phyloP scores from a whole-genome alignment of 352 stramenopile genomes.

The Globisporangium acanthophoron region DNA sequence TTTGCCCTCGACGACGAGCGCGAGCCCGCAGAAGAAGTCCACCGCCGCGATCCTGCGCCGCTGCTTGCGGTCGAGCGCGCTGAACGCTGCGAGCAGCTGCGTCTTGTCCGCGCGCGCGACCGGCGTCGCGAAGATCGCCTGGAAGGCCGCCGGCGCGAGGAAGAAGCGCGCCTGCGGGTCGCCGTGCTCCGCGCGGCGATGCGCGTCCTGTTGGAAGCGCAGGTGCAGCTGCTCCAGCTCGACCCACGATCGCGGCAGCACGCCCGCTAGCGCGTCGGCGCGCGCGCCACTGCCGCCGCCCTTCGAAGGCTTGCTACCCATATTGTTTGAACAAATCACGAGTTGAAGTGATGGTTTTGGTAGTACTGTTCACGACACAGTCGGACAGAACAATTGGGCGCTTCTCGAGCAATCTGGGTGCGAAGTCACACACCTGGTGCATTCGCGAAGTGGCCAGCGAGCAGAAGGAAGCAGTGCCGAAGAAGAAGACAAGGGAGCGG shows the following conservation, averaged over 20 bases:
- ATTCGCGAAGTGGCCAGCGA: background rate
- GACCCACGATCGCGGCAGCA: constrained; percentile 45
- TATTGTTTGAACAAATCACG: constrained; percentile 6
- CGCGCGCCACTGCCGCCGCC: constrained; percentile 19
- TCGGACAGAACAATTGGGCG: constrained; percentile 5
- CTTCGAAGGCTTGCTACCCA: constrained; percentile 60
- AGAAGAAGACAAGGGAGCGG: no score
- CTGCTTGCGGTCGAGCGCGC: constrained; percentile 23
- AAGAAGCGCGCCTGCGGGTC: constrained; percentile 46
- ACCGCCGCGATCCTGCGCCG: constrained; percentile 27
- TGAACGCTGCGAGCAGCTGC: constrained; percentile 40
- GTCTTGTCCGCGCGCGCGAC: constrained; percentile 24
- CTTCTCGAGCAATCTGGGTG: constrained; percentile 3
- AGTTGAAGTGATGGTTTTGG: constrained; percentile 16
- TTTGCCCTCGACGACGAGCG: constrained; percentile 53
- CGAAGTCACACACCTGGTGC: background rate
- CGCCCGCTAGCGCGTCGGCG: constrained; percentile 20
- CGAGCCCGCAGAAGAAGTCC: constrained; percentile 61
- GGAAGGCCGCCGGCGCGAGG: constrained; percentile 42
- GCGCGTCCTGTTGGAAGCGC: constrained; percentile 56
- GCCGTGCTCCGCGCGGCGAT: constrained; percentile 17
- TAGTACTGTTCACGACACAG: background rate
- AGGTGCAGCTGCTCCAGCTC: constrained; percentile 51
- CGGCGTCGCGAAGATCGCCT: constrained; percentile 26
- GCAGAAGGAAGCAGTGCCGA: background rate